Evolutionary conservation across 2,329 filamentous ascomycete species (phyloP), one percentile per base, ranked within the genome.

Genomic region (Colletotrichum coccodes): DNA sequence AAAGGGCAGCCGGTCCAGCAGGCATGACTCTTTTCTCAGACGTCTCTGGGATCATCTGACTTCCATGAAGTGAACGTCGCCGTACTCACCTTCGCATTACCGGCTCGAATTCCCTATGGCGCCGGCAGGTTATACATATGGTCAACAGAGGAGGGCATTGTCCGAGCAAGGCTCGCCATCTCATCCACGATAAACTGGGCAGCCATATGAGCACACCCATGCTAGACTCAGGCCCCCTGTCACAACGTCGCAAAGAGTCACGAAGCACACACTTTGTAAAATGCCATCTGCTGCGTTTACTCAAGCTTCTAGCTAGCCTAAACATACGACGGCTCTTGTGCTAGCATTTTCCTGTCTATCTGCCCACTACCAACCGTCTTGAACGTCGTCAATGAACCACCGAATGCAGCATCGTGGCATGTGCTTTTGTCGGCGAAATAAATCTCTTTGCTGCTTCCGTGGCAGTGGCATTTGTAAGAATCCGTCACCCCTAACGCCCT

Each of bases 401-500:
- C 8, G 57, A 42, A 28, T 16, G 40, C 44, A 53, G 32, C 59
- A 8, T 7, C 50, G 26, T 54, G 30, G 21, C 32, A 28, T 46
- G 14, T 28, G 40, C 46, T 60, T 53, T 23, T 53, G 36, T 47
- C 4, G n/a, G 44, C n/a, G 30, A 47, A 66, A 46, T 11, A 18
- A 46, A 21, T 47, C n/a, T n/a, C 42, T 8, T 36, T 50, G 47
- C 40, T 47, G n/a, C 44, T 26, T 34, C n/a, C 32, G 16, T 21
- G 40, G 30, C 12, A 50, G 49, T 47, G 47, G 38, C n/a, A 46
- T 38, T 18, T 46, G 49, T 46, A 36, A 50, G 16, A 63, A 23
- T 63, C 50, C 62, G 26, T 62, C 49, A 26, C 30, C 62, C 56
- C 21, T 7, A 69, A 69, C 66, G 66, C 66, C 65, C 61, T 53